Percentiles rank a stretch among this genome's conserved stretches.
Conservation (phyloP, 225 moss, liverwort and hornwort species). For the Bryum argenteum region DNA sequence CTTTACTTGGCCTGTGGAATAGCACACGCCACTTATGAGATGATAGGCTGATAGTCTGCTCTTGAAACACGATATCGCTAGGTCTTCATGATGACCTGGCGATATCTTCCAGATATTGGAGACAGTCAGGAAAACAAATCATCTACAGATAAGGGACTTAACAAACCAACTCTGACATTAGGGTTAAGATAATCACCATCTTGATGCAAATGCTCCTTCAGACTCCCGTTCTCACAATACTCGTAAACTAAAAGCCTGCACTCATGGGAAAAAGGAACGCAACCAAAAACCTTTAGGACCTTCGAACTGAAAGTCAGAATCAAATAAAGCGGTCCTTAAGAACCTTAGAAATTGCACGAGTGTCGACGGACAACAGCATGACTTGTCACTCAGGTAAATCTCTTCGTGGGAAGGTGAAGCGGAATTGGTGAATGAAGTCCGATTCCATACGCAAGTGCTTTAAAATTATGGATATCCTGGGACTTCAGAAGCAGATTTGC, state of each 20-base stretch:
- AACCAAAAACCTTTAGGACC: not conserved
- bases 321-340: not conserved
- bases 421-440: not conserved
- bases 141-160: not conserved
- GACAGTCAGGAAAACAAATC: not conserved
- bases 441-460: not conserved
- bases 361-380: not conserved
- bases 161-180: slow-evolving; percentile 5
- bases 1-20: slow-evolving; percentile 47
- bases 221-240: slow-evolving; percentile 70
- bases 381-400: slow-evolving; percentile 3
- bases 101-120: not conserved
- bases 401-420: not conserved
- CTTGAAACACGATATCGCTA: not conserved
- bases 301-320: not conserved
- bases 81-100: not conserved
- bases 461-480: not conserved
- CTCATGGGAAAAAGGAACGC: slow-evolving; percentile 4
- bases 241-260: slow-evolving; percentile 72
- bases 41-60: not conserved
- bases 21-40: slow-evolving; percentile 20
- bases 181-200: slow-evolving; percentile 37
- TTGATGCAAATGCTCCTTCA: slow-evolving; percentile 69
- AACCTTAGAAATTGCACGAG: not conserved
- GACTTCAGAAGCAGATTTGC: not conserved